Evolutionary conservation across 345 rosid genomes (phyloP), one percentile per base, ranked within the genome.

Genomic region (Melaleuca quinquenervia): DNA sequence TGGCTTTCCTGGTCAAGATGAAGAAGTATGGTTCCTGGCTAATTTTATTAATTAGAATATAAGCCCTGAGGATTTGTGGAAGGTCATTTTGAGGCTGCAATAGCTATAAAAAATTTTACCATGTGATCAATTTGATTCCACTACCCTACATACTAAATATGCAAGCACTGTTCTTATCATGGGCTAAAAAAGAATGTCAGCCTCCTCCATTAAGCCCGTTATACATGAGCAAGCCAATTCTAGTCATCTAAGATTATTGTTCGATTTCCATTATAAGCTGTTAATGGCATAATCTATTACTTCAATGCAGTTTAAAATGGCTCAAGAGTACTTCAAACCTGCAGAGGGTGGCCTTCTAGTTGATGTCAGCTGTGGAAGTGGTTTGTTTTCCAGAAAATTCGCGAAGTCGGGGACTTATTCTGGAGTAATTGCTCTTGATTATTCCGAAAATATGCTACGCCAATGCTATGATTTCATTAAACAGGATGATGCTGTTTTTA

Each of bases 331-430:
- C 90, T 94, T 97, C 86, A 94, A 94, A 93, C 90, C 94, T 41
- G 91, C 92, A 70, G 91, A 93, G 92, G 96, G 94, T 58, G 98
- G 99, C 16, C 86, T 95, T 87, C 89, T 97, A 83, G 96, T 97
- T 29, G 99, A 97, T 92, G 98, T 95, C 78, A 96, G 98, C 89
- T 97, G 96, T 51, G 99, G 98, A 58, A 97, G 98, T 87, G 99
- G 99, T 88, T 91, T 96, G 87, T 97, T 97, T 88, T 93, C 98
- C 16, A 89, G 99, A 70, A 97, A 96, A 89, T 96, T 95, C 86
- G 98, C 94, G 20, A 91, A 94, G 86, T 95, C 95, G 6, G 93
- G 92, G 52, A 88, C 89, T n/a, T 97, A 96, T 88, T 94, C 98
- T 6, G 91, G 90, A 82, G 99, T 95, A 74, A 83, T 97, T 90